phyloP scores from a whole-genome alignment of 2,329 filamentous ascomycete genomes.

The Pseudocercospora fuligena region DNA sequence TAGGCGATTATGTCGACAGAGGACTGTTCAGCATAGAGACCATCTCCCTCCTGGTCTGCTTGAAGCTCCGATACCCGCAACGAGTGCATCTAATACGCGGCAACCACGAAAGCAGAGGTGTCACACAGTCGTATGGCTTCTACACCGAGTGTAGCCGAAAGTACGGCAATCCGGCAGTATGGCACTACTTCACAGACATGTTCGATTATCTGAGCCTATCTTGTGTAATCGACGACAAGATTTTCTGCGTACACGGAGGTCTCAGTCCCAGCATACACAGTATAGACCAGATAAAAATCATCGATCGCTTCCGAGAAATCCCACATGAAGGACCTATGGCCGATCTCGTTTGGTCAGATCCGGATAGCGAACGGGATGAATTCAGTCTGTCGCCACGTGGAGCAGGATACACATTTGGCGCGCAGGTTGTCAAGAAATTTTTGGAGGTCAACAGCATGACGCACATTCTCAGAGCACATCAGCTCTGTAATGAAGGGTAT shows the following conservation, averaged over 20 bases:
- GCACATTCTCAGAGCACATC: constrained; percentile 96
- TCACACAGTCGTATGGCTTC: constrained; percentile 98
- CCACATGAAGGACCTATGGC: constrained; percentile 99
- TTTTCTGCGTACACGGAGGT: constrained; percentile 97
- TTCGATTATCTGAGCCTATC: constrained; percentile 97
- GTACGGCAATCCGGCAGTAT: constrained; percentile 97
- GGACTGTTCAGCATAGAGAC: constrained; percentile 99
- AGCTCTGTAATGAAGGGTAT: constrained; percentile 97
- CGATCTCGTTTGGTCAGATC: constrained; percentile 98
- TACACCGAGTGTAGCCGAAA: constrained; percentile 98
- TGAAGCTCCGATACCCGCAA: constrained; percentile 95
- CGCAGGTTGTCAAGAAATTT: constrained; percentile 98
- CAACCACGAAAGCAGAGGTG: constrained; percentile 96
- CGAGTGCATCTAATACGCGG: constrained; percentile 95
- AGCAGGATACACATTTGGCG: constrained; percentile 95
- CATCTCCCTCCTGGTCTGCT: constrained; percentile 93
- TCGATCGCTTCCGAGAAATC: constrained; percentile 97
- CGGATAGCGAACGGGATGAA: constrained; percentile 95
- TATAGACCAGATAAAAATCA: constrained; percentile 99
- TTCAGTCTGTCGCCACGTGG: constrained; percentile 93
- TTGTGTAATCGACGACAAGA: constrained; percentile 98
- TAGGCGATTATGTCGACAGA: constrained; percentile 79
- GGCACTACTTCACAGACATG: constrained; percentile 99
- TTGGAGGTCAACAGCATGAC: constrained; percentile 96
- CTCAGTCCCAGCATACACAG: constrained; percentile 78